These are phyloP conservation scores for Pseudodiploospora longispora DNA, from an alignment of 2,329 filamentous ascomycete species.

Conservation along the genomic window DNA sequence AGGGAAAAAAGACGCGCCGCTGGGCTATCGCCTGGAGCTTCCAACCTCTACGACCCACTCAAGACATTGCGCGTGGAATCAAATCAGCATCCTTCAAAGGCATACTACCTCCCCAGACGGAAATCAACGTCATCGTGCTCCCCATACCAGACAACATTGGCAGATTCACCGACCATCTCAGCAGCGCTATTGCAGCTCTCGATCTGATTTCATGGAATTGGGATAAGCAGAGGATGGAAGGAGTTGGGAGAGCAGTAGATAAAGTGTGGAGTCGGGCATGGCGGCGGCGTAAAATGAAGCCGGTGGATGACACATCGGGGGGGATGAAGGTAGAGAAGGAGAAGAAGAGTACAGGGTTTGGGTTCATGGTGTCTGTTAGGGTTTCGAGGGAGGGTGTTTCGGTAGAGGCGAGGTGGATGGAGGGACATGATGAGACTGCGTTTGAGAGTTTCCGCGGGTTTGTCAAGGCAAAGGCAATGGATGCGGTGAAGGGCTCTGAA, in stretches of 20 bases:
- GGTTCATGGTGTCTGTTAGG: conserved; percentile 48
- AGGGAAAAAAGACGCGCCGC: conserved; percentile 68
- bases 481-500: conserved; percentile 3
- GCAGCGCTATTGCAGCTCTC: conserved; percentile 43
- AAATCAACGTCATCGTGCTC: conserved; percentile 35
- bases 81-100: conserved; percentile 31
- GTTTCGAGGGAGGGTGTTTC: conserved; percentile 31
- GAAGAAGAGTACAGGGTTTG: conserved; percentile 37
- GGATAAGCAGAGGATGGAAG: conserved; percentile 43
- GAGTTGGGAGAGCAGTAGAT: conserved; percentile 54
- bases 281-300: conserved; percentile 48
- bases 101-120: conserved; percentile 35
- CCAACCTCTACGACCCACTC: conserved; percentile 52
- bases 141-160: conserved; percentile 35
- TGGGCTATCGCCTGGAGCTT: conserved; percentile 93
- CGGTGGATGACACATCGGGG: conserved; percentile 34
- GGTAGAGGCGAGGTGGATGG: conserved; percentile 53
- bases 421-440: conserved; percentile 62
- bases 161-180: conserved; percentile 25
- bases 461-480: conserved; percentile 41
- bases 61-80: conserved; percentile 36
- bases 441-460: conserved; percentile 88
- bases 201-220: conserved; percentile 58
- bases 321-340: conserved; percentile 16
- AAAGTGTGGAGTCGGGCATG: conserved; percentile 77